Conservation (phyloP, 2,329 filamentous ascomycete genomes). For the Phyllosticta capitalensis region DNA sequence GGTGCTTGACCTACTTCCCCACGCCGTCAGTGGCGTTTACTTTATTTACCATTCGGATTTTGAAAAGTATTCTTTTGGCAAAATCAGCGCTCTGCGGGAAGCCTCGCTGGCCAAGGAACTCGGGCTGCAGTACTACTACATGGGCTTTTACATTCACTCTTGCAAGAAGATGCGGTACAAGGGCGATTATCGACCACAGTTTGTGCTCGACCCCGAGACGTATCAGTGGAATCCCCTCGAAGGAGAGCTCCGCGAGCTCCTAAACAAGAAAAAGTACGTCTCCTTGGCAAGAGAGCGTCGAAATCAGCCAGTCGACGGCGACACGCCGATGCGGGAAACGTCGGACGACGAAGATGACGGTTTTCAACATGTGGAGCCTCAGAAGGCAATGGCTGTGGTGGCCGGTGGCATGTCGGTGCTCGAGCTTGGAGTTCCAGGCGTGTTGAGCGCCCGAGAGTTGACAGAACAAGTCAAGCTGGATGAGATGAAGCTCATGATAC, state of each 20-base stretch:
- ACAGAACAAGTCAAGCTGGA: conserved; percentile 46
- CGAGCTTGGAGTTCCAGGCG: conserved; percentile 55
- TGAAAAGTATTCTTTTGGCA: conserved; percentile 60
- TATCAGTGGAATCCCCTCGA: conserved; percentile 54
- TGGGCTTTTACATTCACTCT: conserved; percentile 73
- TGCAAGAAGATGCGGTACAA: conserved; percentile 83
- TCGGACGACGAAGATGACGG: conserved; percentile 6
- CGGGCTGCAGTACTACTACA: conserved; percentile 70
- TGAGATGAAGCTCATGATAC: conserved; percentile 45
- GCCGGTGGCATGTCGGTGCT: conserved; percentile 42
- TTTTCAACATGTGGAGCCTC: conserved; percentile 19
- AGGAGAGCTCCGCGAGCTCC: conserved; percentile 38
- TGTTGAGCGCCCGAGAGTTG: conserved; percentile 48
- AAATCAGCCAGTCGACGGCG: conserved; percentile 13
- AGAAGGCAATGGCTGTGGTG: conserved; percentile 27
- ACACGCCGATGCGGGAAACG: conserved; percentile 11
- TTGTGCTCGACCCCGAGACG: conserved; percentile 60
- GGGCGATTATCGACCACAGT: conserved; percentile 65
- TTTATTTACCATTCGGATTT: conserved; percentile 73
- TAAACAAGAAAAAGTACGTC: conserved; percentile 49
- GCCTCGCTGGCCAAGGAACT: conserved; percentile 59
- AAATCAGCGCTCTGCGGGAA: conserved; percentile 65
- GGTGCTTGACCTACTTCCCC: conserved; percentile 66
- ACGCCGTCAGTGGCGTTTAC: conserved; percentile 73
- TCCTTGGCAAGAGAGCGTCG: conserved; percentile 30